These are phyloP conservation scores for Amanita exitialis DNA, from an alignment of 768 basidiomycete species.

Conservation along the genomic window DNA sequence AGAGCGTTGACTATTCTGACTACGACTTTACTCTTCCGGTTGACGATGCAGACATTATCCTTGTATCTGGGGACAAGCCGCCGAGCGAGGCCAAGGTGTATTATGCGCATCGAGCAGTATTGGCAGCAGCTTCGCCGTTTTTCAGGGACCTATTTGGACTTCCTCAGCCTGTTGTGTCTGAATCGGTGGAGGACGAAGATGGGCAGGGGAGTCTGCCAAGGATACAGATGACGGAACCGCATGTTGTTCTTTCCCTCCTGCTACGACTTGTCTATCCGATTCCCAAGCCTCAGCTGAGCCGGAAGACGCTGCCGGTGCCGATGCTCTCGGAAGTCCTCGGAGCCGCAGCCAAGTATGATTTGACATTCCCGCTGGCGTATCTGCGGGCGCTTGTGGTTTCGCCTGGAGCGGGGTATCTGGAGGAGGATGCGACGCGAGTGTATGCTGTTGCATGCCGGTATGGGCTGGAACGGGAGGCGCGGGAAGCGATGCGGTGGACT, in stretches of 20 bases:
- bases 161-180: constrained; percentile 29
- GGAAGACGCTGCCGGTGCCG: constrained; percentile 33
- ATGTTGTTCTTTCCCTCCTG: constrained; percentile 33
- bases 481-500: constrained; percentile 49
- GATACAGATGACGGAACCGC: constrained; percentile 47
- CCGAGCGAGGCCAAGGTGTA: constrained; percentile 35
- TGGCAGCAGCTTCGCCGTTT: constrained; percentile 55
- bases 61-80: constrained; percentile 26
- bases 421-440: constrained; percentile 43
- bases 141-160: constrained; percentile 61
- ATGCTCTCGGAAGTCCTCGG: constrained; percentile 34
- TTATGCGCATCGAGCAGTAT: constrained; percentile 50
- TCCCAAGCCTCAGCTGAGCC: constrained; percentile 36
- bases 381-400: constrained; percentile 46
- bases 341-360: constrained; percentile 58
- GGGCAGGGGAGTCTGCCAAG: constrained; percentile 21
- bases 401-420: constrained; percentile 28
- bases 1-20: neutral
- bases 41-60: constrained; percentile 40
- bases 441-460: constrained; percentile 64
- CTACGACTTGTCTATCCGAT: constrained; percentile 57
- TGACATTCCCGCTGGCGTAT: constrained; percentile 30
- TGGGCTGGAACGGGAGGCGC: constrained; percentile 54
- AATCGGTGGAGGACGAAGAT: constrained; percentile 10
- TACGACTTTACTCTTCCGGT: constrained; percentile 12